Conservation (phyloP, 2,329 filamentous ascomycete genomes). For the Calonectria pteridis region DNA sequence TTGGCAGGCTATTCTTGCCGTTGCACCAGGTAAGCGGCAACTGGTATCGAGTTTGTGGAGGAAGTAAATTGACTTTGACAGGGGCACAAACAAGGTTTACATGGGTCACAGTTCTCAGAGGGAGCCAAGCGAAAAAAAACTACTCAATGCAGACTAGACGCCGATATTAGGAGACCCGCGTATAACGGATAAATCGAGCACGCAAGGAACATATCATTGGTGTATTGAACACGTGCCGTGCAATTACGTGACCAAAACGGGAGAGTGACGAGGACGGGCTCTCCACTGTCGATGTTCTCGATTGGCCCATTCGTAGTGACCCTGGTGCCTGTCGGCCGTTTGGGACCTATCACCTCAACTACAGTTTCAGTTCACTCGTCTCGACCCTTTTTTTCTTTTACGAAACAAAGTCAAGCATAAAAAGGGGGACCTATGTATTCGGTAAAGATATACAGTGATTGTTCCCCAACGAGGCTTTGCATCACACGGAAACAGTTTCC, state of each 20-base stretch:
- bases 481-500: not conserved
- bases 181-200: not conserved
- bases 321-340: not conserved
- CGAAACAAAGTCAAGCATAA: not conserved
- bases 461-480: not conserved
- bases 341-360: not conserved
- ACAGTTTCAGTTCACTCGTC: not conserved
- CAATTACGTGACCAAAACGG: not conserved
- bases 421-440: not conserved
- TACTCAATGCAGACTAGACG: not conserved
- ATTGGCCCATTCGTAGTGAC: not conserved
- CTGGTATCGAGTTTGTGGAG: not conserved
- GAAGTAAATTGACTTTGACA: not conserved
- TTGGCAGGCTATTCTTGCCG: not conserved
- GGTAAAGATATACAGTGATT: not conserved
- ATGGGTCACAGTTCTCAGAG: not conserved
- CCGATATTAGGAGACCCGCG: not conserved
- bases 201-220: not conserved
- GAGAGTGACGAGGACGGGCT: not conserved
- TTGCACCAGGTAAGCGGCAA: conserved; percentile 4
- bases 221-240: not conserved
- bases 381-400: not conserved
- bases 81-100: not conserved
- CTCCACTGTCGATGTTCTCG: not conserved
- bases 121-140: not conserved